Base-by-base conservation (phyloP, 331 rosid species). In the Prunus yedoensis region DNA sequence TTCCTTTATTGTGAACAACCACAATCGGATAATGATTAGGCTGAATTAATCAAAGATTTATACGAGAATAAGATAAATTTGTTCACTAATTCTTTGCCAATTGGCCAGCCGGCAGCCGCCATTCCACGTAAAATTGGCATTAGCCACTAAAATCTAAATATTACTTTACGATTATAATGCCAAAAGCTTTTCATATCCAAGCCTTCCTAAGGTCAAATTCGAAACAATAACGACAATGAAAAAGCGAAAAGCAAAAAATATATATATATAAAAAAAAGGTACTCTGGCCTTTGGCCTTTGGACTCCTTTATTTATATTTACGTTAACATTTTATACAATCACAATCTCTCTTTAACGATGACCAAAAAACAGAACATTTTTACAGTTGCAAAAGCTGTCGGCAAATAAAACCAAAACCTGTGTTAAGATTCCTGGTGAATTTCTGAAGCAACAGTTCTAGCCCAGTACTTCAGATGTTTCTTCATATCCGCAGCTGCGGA, bases 391-490 rank as follows among this genome's bases (percentile, higher is more conserved):
- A 30, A 71, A 56, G 7, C 66, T 57, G 53, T 15, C 76, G 53
- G 66, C 63, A 56, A 38, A 38, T 38, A 3, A 4, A 28, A 12
- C 45, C 43, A 58, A 14, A 67, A 49, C 20, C 35, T 17, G 1
- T 65, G 5, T 10, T 30, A 62, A 13, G 54, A 69, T 66, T 86
- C 77, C 46, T 85, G 87, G 68, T 83, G 89, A 71, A 91, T 76
- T 85, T 84, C 96, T 61, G 89, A 88, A 53, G 98, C 98, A 38
- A 93, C 93, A 7, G 70, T 85, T 79, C 82, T 87, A 10, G 98
- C 98, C 98, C 96, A 93, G 60, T 71, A 80, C 67, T 61, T 87
- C 23, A 93, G 78, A 73, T 82, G 88, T 77, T 85, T 93, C 96
- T 93, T 93, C 97, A 91, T 91, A 60, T 86, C 88, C 28, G 79